phyloP scores from a whole-genome alignment of 2,329 filamentous ascomycete genomes.

The Catunica adiposa region DNA sequence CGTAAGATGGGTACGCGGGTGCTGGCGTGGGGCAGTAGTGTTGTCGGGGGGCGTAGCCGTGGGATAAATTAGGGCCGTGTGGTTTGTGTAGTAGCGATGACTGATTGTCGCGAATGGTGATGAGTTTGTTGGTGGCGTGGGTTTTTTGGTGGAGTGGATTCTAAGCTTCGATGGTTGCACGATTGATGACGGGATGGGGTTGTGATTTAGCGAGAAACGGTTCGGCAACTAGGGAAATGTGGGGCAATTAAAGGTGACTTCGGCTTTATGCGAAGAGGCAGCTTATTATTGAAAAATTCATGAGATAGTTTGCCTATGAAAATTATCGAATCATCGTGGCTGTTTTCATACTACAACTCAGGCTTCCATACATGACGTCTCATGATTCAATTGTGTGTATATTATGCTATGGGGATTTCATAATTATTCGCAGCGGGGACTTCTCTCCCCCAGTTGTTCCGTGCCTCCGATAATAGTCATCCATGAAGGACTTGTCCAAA shows the following conservation, averaged over 20 bases:
- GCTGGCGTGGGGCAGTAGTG: neutral
- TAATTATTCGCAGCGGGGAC: too few relatives aligned
- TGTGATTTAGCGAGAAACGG: neutral
- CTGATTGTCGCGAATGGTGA: neutral
- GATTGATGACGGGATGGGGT: neutral
- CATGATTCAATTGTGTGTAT: too few relatives aligned
- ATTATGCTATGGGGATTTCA: too few relatives aligned
- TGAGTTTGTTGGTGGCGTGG: neutral
- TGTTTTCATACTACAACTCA: too few relatives aligned
- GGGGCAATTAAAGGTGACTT: neutral
- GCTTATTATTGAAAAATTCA: too few relatives aligned
- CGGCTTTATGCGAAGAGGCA: too few relatives aligned
- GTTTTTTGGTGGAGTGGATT: neutral
- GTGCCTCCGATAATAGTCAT: neutral
- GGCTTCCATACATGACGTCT: too few relatives aligned
- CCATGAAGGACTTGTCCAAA: neutral
- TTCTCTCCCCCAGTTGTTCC: too few relatives aligned
- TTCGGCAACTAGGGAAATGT: neutral
- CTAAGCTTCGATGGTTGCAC: neutral
- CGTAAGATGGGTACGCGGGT: neutral
- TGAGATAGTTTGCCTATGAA: too few relatives aligned
- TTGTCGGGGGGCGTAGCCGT: neutral
- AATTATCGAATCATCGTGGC: too few relatives aligned
- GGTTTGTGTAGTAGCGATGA: neutral
- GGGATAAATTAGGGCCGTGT: neutral